Evolutionary conservation across 1,284 basidiomycete genomes (phyloP).

Genomic region (Inonotus obliquus): DNA sequence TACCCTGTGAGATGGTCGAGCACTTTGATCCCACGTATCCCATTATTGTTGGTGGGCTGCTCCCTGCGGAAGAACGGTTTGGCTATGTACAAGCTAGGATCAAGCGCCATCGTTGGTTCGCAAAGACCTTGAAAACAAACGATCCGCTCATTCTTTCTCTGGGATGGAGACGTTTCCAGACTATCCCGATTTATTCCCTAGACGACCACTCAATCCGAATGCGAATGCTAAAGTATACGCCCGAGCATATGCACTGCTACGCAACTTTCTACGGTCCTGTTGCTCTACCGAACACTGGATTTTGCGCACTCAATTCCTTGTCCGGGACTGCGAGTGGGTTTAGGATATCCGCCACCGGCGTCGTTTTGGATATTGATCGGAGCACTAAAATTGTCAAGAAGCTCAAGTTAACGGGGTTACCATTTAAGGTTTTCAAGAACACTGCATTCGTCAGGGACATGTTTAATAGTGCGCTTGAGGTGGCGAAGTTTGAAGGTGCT

Average conservation of each 20-base stretch:
- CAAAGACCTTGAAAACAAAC: conserved; percentile 92
- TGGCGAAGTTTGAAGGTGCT: conserved; percentile 98
- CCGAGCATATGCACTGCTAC: conserved; percentile 99
- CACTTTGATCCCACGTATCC: conserved; percentile 92
- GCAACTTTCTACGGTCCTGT: conserved; percentile 96
- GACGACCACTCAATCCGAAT: conserved; percentile 98
- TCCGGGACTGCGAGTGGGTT: conserved; percentile 68
- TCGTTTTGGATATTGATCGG: conserved; percentile 90
- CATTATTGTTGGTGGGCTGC: conserved; percentile 89
- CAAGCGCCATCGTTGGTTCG: conserved; percentile 96
- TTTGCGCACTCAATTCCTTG: conserved; percentile 95
- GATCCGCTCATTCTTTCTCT: conserved; percentile 94
- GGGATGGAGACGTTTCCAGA: conserved; percentile 97
- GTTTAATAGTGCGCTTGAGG: conserved; percentile 91
- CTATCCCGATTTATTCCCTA: conserved; percentile 90
- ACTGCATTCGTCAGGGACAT: conserved; percentile 98
- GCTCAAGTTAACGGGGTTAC: conserved; percentile 91
- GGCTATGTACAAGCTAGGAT: conserved; percentile 94
- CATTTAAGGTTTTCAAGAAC: conserved; percentile 98
- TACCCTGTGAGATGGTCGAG: conserved; percentile 91
- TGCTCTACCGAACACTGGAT: conserved; percentile 90
- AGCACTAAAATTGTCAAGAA: conserved; percentile 98
- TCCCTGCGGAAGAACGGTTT: conserved; percentile 87
- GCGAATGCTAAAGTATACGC: conserved; percentile 99
- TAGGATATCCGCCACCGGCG: conserved; percentile 90